Conservation (phyloP, 495 filamentous ascomycete genomes). For the Antarctomyces pellizariae region DNA sequence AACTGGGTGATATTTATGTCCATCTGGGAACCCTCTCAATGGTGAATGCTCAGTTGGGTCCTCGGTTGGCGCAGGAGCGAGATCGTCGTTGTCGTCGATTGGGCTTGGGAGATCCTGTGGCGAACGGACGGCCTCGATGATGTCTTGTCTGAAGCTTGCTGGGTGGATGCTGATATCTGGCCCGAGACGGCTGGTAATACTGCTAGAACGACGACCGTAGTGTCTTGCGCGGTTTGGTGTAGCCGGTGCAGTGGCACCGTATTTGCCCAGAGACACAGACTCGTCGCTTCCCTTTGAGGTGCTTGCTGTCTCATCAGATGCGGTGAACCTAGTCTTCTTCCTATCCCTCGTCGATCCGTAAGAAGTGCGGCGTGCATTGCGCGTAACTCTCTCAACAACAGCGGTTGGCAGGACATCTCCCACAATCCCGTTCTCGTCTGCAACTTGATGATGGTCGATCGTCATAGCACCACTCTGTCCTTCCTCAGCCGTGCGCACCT, state of each 20-base stretch:
- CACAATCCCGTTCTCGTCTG: slow-evolving; percentile 22
- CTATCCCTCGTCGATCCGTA: neutral
- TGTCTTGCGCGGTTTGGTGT: slow-evolving; percentile 18
- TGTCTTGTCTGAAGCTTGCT: slow-evolving; percentile 72
- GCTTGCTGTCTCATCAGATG: neutral
- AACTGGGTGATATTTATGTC: slow-evolving; percentile 1
- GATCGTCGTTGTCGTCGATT: slow-evolving; percentile 27
- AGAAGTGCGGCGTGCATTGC: slow-evolving; percentile 4
- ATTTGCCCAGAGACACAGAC: slow-evolving; percentile 10
- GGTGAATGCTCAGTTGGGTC: slow-evolving; percentile 22
- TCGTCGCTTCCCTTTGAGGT: slow-evolving; percentile 9
- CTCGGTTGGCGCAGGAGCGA: slow-evolving; percentile 16
- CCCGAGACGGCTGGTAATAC: slow-evolving; percentile 25
- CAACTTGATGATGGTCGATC: slow-evolving; percentile 16
- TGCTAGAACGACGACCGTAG: slow-evolving; percentile 28
- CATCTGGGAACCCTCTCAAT: slow-evolving; percentile 13
- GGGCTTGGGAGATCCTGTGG: slow-evolving; percentile 24
- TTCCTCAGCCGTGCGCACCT: slow-evolving; percentile 12
- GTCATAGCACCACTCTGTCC: slow-evolving; percentile 18
- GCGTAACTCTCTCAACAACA: slow-evolving; percentile 7
- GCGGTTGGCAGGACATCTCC: slow-evolving; percentile 22
- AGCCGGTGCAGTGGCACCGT: slow-evolving; percentile 10
- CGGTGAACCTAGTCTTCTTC: slow-evolving; percentile 6
- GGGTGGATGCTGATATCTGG: slow-evolving; percentile 71
- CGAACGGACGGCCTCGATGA: slow-evolving; percentile 51